Base-by-base conservation (phyloP, 257 asterid genomes). In the Handroanthus guayacan region DNA sequence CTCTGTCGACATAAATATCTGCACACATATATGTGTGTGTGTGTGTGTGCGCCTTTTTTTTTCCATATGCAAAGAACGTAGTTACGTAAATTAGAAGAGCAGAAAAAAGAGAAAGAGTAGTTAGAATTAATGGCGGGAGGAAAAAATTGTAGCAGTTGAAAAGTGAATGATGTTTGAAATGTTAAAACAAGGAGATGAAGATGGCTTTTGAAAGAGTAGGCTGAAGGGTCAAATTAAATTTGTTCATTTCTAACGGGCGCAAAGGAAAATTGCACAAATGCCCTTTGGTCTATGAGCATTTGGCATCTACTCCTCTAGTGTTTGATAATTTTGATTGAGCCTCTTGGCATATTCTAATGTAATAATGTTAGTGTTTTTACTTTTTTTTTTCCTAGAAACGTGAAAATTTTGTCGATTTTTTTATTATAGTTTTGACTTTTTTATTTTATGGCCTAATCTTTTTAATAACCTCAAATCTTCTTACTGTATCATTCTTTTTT, bases 111-210 rank as follows among this genome's bases (percentile, higher is more conserved):
- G 68, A 66, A 6, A 3, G 61, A 76, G 72, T 58, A 51, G 74
- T 71, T 68, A 71, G 67, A 47, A 69, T 76, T 39, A 67, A 77
- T 73, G 79, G 85, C 79, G 85, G 80, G 82, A 81, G 74, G 74
- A 8, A n/a, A 5, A 18, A 74, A 5, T 14, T 3, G 55, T 2
- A 60, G 84, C 84, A 74, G 85, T 81, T 81, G 72, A 63, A 44
- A 48, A 47, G 62, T 50, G 18, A 31, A 50, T 31, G 63, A 11
- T 67, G 9, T 54, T 13, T 17, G 47, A 47, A 41, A 51, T 62
- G 68, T 38, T 54, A n/a, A 45, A 31, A 78, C 38, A 79, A 20
- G 9, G 57, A 51, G n/a, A n/a, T 2, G 20, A 2, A 34, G 45
- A 62, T 31, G 45, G 45, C 12, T 62, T 31, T 34, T 31, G 67